These are phyloP conservation scores for Boletus rex-veris DNA, from an alignment of 768 basidiomycete species.

Conservation along the genomic window DNA sequence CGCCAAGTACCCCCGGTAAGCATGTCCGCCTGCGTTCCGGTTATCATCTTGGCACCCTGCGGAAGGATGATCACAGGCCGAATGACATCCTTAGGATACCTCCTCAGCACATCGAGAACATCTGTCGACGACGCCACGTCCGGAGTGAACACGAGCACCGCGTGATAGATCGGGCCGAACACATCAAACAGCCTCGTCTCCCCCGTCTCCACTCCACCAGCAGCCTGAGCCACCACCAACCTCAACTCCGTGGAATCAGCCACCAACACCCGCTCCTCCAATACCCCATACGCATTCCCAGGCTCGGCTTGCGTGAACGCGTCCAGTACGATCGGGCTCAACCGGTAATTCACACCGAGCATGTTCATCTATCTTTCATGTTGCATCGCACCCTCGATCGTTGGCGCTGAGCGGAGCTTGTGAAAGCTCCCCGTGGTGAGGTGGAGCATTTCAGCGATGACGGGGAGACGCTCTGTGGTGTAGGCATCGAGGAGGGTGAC, in stretches of 20 bases:
- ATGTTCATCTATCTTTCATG: constrained; percentile 15
- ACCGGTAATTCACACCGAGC: constrained; percentile 36
- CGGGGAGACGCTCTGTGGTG: constrained; percentile 41
- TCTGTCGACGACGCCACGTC: constrained; percentile 1
- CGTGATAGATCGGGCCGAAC: constrained; percentile 24
- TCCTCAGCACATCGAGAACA: constrained; percentile 4
- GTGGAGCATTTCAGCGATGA: constrained; percentile 45
- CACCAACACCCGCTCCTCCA: constrained; percentile 26
- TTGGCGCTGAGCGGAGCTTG: neutral
- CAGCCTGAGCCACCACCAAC: constrained; percentile 13
- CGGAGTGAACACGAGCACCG: constrained; percentile 29
- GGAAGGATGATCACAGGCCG: constrained; percentile 15
- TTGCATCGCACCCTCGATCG: neutral
- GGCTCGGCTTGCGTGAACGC: constrained; percentile 25
- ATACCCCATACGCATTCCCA: constrained; percentile 9
- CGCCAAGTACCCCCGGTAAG: neutral
- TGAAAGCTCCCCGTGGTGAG: constrained; percentile 30
- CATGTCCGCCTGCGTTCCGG: constrained; percentile 1
- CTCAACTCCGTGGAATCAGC: constrained; percentile 40
- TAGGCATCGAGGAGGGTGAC: constrained; percentile 40
- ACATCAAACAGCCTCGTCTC: constrained; percentile 21
- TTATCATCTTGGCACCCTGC: neutral
- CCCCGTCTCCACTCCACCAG: neutral
- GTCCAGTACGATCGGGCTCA: constrained; percentile 36
- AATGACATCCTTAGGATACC: constrained; percentile 4